phyloP scores from a whole-genome alignment of 1,284 basidiomycete species.

The Boletellus sp. region DNA sequence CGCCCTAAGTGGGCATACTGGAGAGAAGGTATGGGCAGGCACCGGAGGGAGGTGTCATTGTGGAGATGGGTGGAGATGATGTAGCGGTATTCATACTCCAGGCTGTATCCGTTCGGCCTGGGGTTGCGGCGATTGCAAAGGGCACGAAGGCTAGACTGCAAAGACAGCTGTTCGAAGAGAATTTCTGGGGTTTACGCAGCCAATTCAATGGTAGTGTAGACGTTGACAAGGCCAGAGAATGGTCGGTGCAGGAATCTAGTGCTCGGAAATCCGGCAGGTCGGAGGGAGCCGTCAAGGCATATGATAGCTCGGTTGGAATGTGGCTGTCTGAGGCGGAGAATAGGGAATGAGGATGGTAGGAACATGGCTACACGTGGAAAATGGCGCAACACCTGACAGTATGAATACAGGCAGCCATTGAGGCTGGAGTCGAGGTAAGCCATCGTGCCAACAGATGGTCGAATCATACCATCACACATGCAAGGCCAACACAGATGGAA shows the following conservation, averaged over 20 bases:
- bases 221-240: background rate
- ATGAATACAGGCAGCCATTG: no score
- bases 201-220: background rate
- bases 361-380: no score
- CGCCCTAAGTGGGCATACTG: constrained; percentile 15
- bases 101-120: constrained; percentile 2
- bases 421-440: no score
- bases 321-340: no score
- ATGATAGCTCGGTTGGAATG: no score
- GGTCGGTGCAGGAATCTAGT: no score
- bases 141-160: no score
- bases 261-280: background rate
- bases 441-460: no score
- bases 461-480: background rate
- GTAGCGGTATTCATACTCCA: background rate
- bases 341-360: no score
- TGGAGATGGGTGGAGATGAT: no score
- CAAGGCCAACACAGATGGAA: background rate
- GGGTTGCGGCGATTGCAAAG: background rate
- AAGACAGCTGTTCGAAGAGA: background rate
- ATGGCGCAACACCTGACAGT: no score
- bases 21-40: constrained; percentile 12
- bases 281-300: constrained; percentile 1
- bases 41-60: no score
- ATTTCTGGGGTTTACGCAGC: background rate